Evolutionary conservation across 768 basidiomycete species (phyloP), one percentile per base, ranked within the genome.

Genomic region (Pleurotus salmoneostramineus): DNA sequence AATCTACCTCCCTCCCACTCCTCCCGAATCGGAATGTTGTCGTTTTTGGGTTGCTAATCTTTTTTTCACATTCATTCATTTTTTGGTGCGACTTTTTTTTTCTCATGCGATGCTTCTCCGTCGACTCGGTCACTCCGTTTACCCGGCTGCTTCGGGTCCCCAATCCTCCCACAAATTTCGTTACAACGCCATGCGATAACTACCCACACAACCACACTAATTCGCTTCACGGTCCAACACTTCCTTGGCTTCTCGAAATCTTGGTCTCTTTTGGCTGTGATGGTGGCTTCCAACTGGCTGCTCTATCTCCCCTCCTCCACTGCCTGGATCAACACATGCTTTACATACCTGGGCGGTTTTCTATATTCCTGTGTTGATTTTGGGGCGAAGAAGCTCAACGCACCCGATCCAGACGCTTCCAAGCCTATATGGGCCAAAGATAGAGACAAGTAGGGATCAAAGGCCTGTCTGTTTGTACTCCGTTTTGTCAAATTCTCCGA

Each of bases 391-490:
- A n/a, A 56, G 56, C 45, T 48, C 44, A 48, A 47, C 11, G 32
- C 36, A n/a, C 40, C 50, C 27, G 60, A 60, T 44, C 48, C 72
- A 46, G 69, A 73, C 50, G 61, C 64, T 17, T 59, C 57, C 42
- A 70, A 70, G 61, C 75, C 72, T 12, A 63, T 71, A 58, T 72
- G 71, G 72, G 71, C 65, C 35, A 66, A 71, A 56, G 55, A 65
- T 17, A 64, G 36, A 48, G 68, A 56, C 50, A 63, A 58, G 43
- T 51, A 47, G 36, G 58, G 21, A 59, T 50, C 48, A 60, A 21
- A 32, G 58, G 27, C 31, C 27, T 36, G 21, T 55, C 40, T 55
- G 21, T 44, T 43, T 14, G 37, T 14, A 15, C 37, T 55, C 40
- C 52, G 21, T 33, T 27, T 49, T 34, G 27, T 17, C 48, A 3